Evolutionary conservation across 1,284 basidiomycete genomes (phyloP).

Genomic region (Sanghuangporus baumii): DNA sequence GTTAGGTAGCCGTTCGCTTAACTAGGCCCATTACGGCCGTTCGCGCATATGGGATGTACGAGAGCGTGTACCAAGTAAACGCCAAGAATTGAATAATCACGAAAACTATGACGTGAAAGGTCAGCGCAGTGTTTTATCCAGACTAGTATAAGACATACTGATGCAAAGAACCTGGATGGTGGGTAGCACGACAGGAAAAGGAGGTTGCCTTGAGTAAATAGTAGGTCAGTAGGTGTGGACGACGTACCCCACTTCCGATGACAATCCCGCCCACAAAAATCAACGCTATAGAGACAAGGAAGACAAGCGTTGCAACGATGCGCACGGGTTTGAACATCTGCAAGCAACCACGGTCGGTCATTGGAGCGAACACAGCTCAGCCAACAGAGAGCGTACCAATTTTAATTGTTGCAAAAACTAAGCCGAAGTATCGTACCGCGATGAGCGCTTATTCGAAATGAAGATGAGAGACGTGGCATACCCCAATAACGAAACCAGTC

Average conservation of each 20-base stretch:
- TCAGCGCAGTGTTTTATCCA: conserved; percentile 13
- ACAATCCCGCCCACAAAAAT: conserved; percentile 82
- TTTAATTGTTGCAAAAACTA: conserved; percentile 78
- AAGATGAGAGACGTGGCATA: conserved; percentile 33
- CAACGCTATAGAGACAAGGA: conserved; percentile 71
- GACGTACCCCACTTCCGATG: conserved; percentile 56
- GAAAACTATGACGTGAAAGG: conserved; percentile 51
- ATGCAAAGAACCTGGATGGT: conserved; percentile 38
- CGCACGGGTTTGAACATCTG: conserved; percentile 94
- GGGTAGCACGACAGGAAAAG: not conserved
- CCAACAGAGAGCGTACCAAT: conserved; percentile 44
- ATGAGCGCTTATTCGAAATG: not conserved
- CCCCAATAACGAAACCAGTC: conserved; percentile 86
- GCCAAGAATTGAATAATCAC: conserved; percentile 84
- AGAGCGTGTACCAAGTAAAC: conserved; percentile 78
- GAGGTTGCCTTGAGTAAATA: too few relatives aligned
- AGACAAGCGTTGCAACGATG: conserved; percentile 75
- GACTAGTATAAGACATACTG: conserved; percentile 30
- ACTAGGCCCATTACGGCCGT: conserved; percentile 41
- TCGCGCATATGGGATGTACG: conserved; percentile 86
- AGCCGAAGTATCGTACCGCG: not conserved
- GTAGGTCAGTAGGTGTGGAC: conserved; percentile 26
- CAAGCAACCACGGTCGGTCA: conserved; percentile 16
- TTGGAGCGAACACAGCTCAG: conserved; percentile 11
- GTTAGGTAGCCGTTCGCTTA: not conserved